These are phyloP conservation scores for Aspergillus candidus DNA, from an alignment of 2,329 filamentous ascomycete genomes.

Conservation along the genomic window DNA sequence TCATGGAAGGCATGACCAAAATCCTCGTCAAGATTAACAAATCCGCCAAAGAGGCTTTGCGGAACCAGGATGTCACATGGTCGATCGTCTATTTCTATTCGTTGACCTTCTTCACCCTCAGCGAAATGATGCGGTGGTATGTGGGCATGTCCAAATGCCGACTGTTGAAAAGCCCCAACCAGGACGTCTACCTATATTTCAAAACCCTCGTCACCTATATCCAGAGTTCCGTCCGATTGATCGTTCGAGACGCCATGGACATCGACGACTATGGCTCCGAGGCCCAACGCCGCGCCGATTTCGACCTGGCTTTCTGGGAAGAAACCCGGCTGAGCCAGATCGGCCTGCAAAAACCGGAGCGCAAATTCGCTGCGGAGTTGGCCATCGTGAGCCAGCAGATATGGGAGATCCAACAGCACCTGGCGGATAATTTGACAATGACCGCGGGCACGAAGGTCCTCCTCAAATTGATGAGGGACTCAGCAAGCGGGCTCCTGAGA, in stretches of 20 bases:
- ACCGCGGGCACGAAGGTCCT: slow-evolving; percentile 20
- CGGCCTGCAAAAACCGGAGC: slow-evolving; percentile 26
- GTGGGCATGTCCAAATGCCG: slow-evolving; percentile 29
- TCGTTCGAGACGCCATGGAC: slow-evolving; percentile 19
- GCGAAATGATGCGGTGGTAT: slow-evolving; percentile 37
- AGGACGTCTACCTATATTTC: slow-evolving; percentile 31
- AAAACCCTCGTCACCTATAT: slow-evolving; percentile 27
- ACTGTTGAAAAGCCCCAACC: slow-evolving; percentile 29
- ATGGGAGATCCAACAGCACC: slow-evolving; percentile 33
- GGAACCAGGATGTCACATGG: too few species aligned
- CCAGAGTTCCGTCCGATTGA: slow-evolving; percentile 18
- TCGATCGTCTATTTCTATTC: slow-evolving; percentile 29
- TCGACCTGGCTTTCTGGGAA: slow-evolving; percentile 23
- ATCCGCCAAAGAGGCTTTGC: slow-evolving; percentile 9
- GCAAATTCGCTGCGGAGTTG: slow-evolving; percentile 29
- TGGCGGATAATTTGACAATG: slow-evolving; percentile 23
- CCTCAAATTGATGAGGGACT: slow-evolving; percentile 21
- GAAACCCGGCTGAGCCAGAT: slow-evolving; percentile 28
- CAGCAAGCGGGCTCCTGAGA: slow-evolving; percentile 20
- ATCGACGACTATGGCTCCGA: slow-evolving; percentile 19
- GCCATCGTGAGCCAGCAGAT: slow-evolving; percentile 32
- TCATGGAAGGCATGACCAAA: slow-evolving; percentile 30
- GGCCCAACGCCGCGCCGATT: slow-evolving; percentile 3
- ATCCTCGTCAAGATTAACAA: slow-evolving; percentile 29
- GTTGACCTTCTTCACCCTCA: slow-evolving; percentile 31